Base-by-base conservation (phyloP, 352 stramenopile genomes). In the Globisporangium uncinulatum region DNA sequence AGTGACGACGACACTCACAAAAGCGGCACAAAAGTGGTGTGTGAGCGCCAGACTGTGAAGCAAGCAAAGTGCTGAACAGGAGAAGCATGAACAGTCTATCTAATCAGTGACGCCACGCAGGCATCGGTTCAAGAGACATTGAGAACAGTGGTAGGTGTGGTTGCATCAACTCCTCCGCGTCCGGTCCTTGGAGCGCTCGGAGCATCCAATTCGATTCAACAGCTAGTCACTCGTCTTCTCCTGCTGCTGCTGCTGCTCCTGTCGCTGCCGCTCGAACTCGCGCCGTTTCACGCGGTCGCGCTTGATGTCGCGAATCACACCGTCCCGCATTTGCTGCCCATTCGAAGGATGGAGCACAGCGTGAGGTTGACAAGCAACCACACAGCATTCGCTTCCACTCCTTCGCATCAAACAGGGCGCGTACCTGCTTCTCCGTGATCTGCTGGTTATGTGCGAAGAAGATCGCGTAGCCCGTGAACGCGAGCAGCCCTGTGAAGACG, bases 371-470 rank as follows among this genome's bases (percentile, higher is more conserved):
- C 34, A 39, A 8, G 34, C 34, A 39, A 29, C 10, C 52, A 51
- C n/a, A 31, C 42, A 58, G 24, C 36, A 56, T 29, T 29, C 24
- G 21, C 1, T 17, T 4, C 21, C 51, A 48, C 15, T 41, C 21
- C 21, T 34, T 29, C 4, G 14, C 19, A 43, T 15, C 10, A 29
- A 19, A 17, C 17, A 32, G 29, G 7, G 9, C 19, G 10, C 66
- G 29, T 31, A 92, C 79, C 76, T 90, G 66, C 57, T 90, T 92
- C 53, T 90, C 79, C 7, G 61, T 63, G 39, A 68, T 63, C 51
- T 92, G 83, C 71, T 92, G 83, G 61, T 88, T 54, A 66, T 92
- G 83, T n/a, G 83, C 83, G 43, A 86, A 92, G 56, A 79, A 92
- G 32, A 92, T 70, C 21, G 78, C 69, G 66, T 79, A 88, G n/a